Evolutionary conservation across 2,329 filamentous ascomycete genomes (phyloP), one percentile per base, ranked within the genome.

Genomic region (Sarocladiaceae sp.): DNA sequence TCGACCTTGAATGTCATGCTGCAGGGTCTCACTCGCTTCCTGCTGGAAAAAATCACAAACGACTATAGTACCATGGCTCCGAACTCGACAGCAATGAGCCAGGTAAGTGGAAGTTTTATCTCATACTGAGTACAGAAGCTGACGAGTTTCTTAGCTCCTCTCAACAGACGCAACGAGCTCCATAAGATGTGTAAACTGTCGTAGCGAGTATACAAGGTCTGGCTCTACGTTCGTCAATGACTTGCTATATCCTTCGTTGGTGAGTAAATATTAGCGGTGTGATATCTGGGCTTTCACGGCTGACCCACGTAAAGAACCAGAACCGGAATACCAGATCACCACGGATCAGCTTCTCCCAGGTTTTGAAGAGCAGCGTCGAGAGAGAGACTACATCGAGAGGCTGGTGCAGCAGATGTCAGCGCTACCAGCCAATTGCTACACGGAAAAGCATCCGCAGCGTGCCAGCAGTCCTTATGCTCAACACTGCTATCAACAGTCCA

Each of bases 351-450:
- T 98, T 98, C 60, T 95, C 89, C 0, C 86, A 93, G 57, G 81
- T 96, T 37, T 69, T 98, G n/a, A 95, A 96, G 61, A 81, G 82
- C 43, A 95, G 89, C 51, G 83, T 98, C 23, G 91, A 97, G 64
- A 76, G 88, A 44, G 88, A 96, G 60, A 85, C 86, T 10, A 88
- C 87, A 37, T 89, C 86, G 34, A 82, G 91, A 55, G 93, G 93
- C 6, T 98, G 90, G 90, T 98, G 93, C 60, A 84, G 84, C 51
- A 81, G 84, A 57, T 98, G 94, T 60, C 85, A 89, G 52, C 79
- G 88, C 19, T 97, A 98, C 60, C 89, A 95, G 62, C 85, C 85
- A 44, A 80, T 97, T 43, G 80, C 83, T 10, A 94, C 88, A 16
- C 78, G 87, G 48, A 95, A 94, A 58, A 86, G 84, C 0, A 85